Conservation (phyloP, 202 grass and related monocot species). For the Hordeum pubiflorum region DNA sequence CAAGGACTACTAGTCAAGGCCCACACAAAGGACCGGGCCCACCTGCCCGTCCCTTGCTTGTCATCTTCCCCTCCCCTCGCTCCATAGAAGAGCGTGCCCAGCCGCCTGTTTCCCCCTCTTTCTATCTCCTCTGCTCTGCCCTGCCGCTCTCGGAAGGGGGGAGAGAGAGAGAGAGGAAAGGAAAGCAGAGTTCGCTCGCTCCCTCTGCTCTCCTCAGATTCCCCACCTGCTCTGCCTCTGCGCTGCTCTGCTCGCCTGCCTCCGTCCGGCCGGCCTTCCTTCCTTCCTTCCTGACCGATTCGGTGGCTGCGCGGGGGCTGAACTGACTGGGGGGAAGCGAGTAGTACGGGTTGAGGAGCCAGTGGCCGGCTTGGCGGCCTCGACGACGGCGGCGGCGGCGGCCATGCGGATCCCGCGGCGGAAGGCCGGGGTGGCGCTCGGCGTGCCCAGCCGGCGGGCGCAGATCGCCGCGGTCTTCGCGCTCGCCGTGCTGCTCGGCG, state of each 20-base stretch:
- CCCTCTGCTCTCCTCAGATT: neutral
- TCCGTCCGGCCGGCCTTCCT: neutral
- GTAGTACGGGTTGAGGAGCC: too few relatives aligned
- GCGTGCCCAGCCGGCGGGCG: constrained; percentile 32
- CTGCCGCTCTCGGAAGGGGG: neutral
- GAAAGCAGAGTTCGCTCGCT: neutral
- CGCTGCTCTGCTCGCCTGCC: neutral
- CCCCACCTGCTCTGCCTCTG: neutral
- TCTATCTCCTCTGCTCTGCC: neutral
- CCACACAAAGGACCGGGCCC: neutral
- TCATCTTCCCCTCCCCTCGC: neutral
- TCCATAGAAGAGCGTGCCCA: constrained; percentile 25
- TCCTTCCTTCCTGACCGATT: neutral
- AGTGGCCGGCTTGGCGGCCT: neutral
- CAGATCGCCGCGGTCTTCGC: constrained; percentile 53
- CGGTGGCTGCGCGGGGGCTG: neutral
- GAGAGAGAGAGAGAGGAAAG: neutral
- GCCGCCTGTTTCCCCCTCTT: neutral
- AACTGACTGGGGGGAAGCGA: neutral
- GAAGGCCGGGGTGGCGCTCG: constrained; percentile 28
- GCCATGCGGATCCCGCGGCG: constrained; percentile 50
- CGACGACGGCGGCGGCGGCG: neutral
- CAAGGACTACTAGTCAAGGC: neutral
- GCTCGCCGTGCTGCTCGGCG: constrained; percentile 42
- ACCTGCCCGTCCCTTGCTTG: neutral